Evolutionary conservation across 2,329 filamentous ascomycete genomes (phyloP), one percentile per base, ranked within the genome.

Genomic region (Colletotrichum shisoi): DNA sequence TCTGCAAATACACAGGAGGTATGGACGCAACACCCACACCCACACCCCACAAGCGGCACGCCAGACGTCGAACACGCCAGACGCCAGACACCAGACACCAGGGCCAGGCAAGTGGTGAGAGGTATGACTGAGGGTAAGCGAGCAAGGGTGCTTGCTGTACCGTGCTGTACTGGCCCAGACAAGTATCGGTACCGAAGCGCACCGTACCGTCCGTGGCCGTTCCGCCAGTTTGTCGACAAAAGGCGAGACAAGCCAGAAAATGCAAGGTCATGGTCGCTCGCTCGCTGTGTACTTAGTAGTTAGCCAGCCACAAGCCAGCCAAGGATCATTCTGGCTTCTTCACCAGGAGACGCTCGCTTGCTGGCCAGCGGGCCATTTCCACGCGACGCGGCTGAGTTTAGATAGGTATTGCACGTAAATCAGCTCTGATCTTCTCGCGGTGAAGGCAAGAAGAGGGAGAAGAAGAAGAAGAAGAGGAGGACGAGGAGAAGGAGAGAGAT

Each of bases 21-120:
- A 31, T 31, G 27, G 27, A 31, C 27, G 27, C 27, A 31, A 46
- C 21, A 27, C 19, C 45, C 46, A 48, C 45, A 48, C 45, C 45
- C n/a, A 19, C 53, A 57, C 42, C 42, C 17, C 53, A 31, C 27
- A 58, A 37, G 56, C 21, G 42, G 53, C 62, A 60, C 62, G 56
- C 62, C 62, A 45, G 40, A 57, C 13, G 24, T 51, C 49, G 19
- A 24, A 52, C 40, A 31, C 39, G 39, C 11, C 49, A 37, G 49
- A 52, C 40, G 27, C 54, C 40, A 40, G 17, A 57, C 40, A 27
- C 54, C 40, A 40, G 17, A 57, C 40, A 27, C 60, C 45, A 57
- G 34, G 42, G 57, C 40, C 62, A 53, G 57, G 31, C 46, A 31
- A 34, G 31, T 58, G 62, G 48, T 60, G 48, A 64, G 31, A 56